Percentiles rank a stretch among this genome's conserved stretches.
phyloP scores from a whole-genome alignment of 768 basidiomycete genomes.

The Daedaleopsis sinensis region DNA sequence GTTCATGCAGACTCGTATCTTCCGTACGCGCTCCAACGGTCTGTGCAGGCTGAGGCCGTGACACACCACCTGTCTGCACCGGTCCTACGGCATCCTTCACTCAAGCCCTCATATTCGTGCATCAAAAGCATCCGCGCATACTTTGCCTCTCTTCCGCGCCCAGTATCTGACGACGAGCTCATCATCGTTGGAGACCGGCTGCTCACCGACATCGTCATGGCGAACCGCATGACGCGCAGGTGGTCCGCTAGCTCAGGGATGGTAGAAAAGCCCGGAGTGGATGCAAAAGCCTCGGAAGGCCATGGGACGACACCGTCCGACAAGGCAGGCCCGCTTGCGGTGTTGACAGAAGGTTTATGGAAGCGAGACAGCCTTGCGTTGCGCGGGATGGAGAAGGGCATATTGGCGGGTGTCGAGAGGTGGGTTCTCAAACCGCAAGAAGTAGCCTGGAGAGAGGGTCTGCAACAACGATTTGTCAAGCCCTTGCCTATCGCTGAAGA shows the following conservation, averaged over 20 bases:
- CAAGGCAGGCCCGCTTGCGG: constrained; percentile 54
- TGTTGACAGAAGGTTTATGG: constrained; percentile 79
- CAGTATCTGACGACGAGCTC: constrained; percentile 63
- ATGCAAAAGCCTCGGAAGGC: constrained; percentile 11
- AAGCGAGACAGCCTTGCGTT: constrained; percentile 60
- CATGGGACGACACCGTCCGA: not conserved
- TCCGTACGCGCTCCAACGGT: not conserved
- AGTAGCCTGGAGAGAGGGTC: constrained; percentile 9
- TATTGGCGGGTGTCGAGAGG: constrained; percentile 50
- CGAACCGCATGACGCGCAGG: constrained; percentile 63
- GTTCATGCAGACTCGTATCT: not conserved
- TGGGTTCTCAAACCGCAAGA: constrained; percentile 33
- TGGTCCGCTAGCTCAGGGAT: not conserved
- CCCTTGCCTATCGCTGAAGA: constrained; percentile 5
- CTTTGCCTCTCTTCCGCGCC: constrained; percentile 63
- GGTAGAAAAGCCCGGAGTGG: constrained; percentile 13
- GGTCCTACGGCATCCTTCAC: constrained; percentile 73
- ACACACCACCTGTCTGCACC: constrained; percentile 76
- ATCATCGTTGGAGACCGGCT: constrained; percentile 90
- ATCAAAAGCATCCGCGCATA: constrained; percentile 71
- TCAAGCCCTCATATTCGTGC: constrained; percentile 84
- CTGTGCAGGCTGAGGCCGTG: constrained; percentile 80
- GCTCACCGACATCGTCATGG: constrained; percentile 91
- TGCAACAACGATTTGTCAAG: constrained; percentile 19
- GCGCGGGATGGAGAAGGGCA: constrained; percentile 58